These are phyloP conservation scores for Fraxinus dipetala DNA, from an alignment of 305 asterid genomes.

Conservation along the genomic window DNA sequence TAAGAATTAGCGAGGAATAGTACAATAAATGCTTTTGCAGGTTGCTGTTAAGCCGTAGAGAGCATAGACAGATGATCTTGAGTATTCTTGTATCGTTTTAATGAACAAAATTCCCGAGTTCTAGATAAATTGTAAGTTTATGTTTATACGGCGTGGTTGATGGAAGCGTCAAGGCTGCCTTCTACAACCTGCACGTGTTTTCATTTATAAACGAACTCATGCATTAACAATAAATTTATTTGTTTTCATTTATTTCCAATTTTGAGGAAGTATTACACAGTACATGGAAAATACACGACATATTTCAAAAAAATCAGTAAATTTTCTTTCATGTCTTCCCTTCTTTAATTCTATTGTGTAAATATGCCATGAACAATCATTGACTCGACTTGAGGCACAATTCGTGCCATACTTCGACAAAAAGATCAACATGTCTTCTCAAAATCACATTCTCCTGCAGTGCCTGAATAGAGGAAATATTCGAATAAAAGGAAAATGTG, in stretches of 20 bases:
- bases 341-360: not conserved
- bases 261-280: not conserved
- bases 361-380: not conserved
- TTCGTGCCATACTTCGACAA: not conserved
- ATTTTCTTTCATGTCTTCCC: not conserved
- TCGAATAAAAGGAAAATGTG: not conserved
- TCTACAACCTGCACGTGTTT: not conserved
- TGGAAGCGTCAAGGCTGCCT: not conserved
- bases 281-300: not conserved
- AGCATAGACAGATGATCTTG: constrained; percentile 1
- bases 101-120: not conserved
- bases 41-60: constrained; percentile 25
- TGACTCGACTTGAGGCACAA: not conserved
- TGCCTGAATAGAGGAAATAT: constrained; percentile 34
- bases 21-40: constrained; percentile 19
- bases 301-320: not conserved
- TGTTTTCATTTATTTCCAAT: not conserved
- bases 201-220: not conserved
- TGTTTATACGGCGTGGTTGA: not conserved
- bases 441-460: constrained; percentile 41
- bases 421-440: not conserved
- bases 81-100: not conserved
- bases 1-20: constrained; percentile 17
- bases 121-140: not conserved
- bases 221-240: not conserved